phyloP scores from a whole-genome alignment of 169 alveolate genomes.

The Pseudocohnilembus persalinus region DNA sequence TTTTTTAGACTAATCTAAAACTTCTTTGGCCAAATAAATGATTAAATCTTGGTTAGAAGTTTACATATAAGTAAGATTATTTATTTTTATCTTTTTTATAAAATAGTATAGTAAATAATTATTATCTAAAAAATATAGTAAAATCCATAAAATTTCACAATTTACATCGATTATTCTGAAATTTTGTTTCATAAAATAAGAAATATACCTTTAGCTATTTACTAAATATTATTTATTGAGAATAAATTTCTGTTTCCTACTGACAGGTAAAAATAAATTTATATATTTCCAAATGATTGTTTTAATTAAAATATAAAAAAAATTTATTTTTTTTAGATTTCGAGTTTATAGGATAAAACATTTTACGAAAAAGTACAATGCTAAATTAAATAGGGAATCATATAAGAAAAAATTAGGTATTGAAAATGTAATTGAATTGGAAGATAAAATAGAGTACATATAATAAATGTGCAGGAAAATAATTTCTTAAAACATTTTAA shows the following conservation, averaged over 20 bases:
- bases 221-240: slow-evolving; percentile 27
- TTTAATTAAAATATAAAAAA: too few species aligned
- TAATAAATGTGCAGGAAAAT: slow-evolving; percentile 21
- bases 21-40: slow-evolving; percentile 33
- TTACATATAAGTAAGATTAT: not conserved
- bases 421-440: slow-evolving; percentile 33
- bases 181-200: slow-evolving; percentile 31
- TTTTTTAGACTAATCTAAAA: slow-evolving; percentile 3
- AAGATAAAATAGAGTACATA: slow-evolving; percentile 30
- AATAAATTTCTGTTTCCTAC: slow-evolving; percentile 21
- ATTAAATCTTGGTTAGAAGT: slow-evolving; percentile 42
- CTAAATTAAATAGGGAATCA: slow-evolving; percentile 17
- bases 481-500: slow-evolving; percentile 15
- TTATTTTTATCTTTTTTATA: not conserved
- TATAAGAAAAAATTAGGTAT: slow-evolving; percentile 39
- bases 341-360: slow-evolving; percentile 10
- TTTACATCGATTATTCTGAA: slow-evolving; percentile 34
- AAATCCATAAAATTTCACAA: not conserved
- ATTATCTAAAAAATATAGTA: not conserved
- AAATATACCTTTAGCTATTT: slow-evolving; percentile 27
- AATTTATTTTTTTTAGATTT: not conserved
- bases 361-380: slow-evolving; percentile 16
- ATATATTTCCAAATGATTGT: too few species aligned
- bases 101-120: too few species aligned
- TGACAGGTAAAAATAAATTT: not conserved